A percentile compares a stretch with the other conserved stretches of the same genome.
phyloP scores from a whole-genome alignment of 225 moss, liverwort and hornwort genomes.

The Neckera pumila region DNA sequence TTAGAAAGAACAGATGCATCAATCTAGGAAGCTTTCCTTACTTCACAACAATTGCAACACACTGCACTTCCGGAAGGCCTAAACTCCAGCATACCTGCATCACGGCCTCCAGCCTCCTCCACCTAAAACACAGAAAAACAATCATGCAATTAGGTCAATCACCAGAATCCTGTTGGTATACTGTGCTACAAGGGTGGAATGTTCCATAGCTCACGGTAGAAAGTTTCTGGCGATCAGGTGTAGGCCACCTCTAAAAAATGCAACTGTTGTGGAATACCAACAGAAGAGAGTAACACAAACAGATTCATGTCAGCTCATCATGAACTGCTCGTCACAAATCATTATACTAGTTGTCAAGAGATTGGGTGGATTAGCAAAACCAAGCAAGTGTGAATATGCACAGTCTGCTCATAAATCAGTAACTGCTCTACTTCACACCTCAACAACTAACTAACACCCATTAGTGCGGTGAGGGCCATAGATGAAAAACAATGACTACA shows the following conservation, averaged over 20 bases:
- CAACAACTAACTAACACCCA: neutral
- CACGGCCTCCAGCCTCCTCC: constrained; percentile 84
- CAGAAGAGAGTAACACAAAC: neutral
- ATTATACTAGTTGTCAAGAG: neutral
- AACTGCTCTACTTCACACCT: neutral
- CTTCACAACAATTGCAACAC: neutral
- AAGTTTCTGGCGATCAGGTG: neutral
- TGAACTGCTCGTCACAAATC: neutral
- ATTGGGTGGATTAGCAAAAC: neutral
- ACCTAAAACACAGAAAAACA: constrained; percentile 35
- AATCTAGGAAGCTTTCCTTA: neutral
- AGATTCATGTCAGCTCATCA: neutral
- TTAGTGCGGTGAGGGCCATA: neutral
- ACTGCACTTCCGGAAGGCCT: neutral
- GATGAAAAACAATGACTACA: neutral
- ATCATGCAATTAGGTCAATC: constrained; percentile 1
- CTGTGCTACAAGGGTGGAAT: neutral
- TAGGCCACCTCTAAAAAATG: neutral
- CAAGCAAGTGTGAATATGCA: neutral
- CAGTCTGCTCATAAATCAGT: neutral
- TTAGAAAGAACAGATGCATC: neutral
- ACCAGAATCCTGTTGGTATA: neutral
- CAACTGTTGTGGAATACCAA: neutral
- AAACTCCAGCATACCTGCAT: constrained; percentile 48
- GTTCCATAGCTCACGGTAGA: neutral